Percentiles rank a stretch among this genome's conserved stretches.
Conservation (phyloP, 257 asterid species). For the Solanum neorickii region DNA sequence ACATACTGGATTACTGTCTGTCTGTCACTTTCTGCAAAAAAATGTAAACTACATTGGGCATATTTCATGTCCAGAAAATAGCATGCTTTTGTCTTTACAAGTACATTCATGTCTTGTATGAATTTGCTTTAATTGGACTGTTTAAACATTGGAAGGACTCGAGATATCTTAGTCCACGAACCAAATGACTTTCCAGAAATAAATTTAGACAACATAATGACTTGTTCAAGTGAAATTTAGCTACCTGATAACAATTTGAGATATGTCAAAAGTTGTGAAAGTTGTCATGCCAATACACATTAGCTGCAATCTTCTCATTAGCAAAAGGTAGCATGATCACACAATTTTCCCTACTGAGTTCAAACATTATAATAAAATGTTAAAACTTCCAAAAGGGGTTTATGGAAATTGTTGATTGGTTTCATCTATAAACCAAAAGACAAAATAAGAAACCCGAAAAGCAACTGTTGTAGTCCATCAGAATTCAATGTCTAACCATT, state of each 20-base stretch:
- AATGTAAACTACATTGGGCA: background rate
- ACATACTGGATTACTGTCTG: background rate
- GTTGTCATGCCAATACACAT: background rate
- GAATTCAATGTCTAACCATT: constrained; percentile 49
- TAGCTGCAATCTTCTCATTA: background rate
- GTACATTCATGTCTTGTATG: background rate
- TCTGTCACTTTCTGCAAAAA: background rate
- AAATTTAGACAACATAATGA: background rate
- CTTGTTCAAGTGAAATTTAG: background rate
- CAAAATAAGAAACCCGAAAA: background rate
- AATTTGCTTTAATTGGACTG: background rate
- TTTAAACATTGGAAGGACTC: background rate
- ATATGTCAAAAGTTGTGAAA: background rate
- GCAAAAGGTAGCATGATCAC: background rate
- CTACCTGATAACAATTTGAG: background rate
- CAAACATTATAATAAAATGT: background rate
- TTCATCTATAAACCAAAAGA: background rate
- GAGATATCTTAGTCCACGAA: background rate
- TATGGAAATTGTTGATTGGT: background rate
- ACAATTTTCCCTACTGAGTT: background rate
- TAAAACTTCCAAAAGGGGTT: background rate
- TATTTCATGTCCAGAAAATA: background rate
- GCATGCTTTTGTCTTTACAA: background rate
- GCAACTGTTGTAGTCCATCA: constrained; percentile 2
- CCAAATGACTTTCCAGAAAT: background rate